Base-by-base conservation (phyloP, 1,139 yeast species). In the Taphrina confusa region DNA sequence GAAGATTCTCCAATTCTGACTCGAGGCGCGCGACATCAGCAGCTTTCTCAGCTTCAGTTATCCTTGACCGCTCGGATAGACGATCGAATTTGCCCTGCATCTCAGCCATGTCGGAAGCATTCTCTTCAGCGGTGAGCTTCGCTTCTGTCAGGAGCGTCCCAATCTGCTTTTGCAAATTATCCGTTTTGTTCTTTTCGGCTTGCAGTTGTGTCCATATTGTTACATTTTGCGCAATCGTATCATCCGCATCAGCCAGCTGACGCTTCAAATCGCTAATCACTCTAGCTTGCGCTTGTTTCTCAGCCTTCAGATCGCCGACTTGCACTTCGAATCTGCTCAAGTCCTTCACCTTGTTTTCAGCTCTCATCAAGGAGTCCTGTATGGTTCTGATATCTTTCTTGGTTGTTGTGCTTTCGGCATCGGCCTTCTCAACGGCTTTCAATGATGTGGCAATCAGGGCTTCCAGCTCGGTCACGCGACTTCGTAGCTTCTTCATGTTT, bases 401-500 rank as follows among this genome's bases (percentile, higher is more conserved):
- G 16, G 62, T 55, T 34, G 64, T 65, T 11, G 49, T 36, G 1
- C 64, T 62, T n/a, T 67, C 69, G 27, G 61, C 63, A 44, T 65
- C 69, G 6, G 68, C 65, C 36, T 65, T 61, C 52, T 64, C 65
- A 23, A 64, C 65, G 20, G 64, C 63, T 40, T 62, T 64, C 34
- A 64, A 62, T 4, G 68, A 61, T 8, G 62, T 63, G 20, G 68
- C 69, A 16, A 66, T 57, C 9, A 62, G 62, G 18, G 66, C 67
- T 23, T 69, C 71, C 4, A 65, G 49, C 3, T 71, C 72, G 2
- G 67, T 62, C 63, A 84, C 63, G 23, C 78, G 77, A 4, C 78
- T 71, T 61, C 82, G 81, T 52, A 89, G 72, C 64, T 78, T 78
- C 66, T 87, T 87, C 57, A 91, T 82, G 0, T 84, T 76, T 39